These are phyloP conservation scores for Aureobasidium uvarum DNA, from an alignment of 2,329 filamentous ascomycete species.

Conservation along the genomic window DNA sequence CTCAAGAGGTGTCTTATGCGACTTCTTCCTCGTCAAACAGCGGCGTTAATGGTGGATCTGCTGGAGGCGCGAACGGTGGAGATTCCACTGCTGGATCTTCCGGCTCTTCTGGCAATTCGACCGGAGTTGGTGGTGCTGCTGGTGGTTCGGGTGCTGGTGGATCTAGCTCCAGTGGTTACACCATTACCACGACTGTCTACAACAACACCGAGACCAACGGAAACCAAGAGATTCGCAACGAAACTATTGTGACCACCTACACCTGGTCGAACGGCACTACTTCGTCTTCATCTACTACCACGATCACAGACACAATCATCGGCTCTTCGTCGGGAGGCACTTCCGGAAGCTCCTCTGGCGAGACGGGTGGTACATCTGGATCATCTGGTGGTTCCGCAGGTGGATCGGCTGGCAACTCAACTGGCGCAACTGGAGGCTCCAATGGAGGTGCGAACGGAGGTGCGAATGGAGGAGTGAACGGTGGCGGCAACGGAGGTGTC, in stretches of 20 bases:
- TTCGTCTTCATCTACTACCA: conserved; percentile 20
- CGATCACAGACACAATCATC: conserved; percentile 14
- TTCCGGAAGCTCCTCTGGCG: conserved; percentile 32
- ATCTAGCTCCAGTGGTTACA: conserved; percentile 13
- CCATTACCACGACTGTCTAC: conserved; percentile 12
- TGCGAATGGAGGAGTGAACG: background rate
- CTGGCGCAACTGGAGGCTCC: conserved; percentile 23
- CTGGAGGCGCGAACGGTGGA: conserved; percentile 26
- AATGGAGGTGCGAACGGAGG: background rate
- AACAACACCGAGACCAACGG: conserved; percentile 18
- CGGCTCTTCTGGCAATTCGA: conserved; percentile 4
- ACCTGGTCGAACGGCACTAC: conserved; percentile 25
- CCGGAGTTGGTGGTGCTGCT: background rate
- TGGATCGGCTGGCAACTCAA: conserved; percentile 16
- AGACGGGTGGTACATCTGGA: background rate
- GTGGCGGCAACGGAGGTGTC: background rate
- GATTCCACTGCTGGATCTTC: conserved; percentile 1
- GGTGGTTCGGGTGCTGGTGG: conserved; percentile 5
- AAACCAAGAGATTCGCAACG: conserved; percentile 10
- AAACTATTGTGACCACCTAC: conserved; percentile 26
- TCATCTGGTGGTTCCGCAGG: conserved; percentile 6
- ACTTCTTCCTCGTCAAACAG: conserved; percentile 30
- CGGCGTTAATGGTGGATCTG: conserved; percentile 26
- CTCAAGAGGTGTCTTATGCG: conserved; percentile 32
- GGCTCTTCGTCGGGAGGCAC: conserved; percentile 18